Conservation (phyloP, 331 rosid genomes). For the Quercus tomentella region DNA sequence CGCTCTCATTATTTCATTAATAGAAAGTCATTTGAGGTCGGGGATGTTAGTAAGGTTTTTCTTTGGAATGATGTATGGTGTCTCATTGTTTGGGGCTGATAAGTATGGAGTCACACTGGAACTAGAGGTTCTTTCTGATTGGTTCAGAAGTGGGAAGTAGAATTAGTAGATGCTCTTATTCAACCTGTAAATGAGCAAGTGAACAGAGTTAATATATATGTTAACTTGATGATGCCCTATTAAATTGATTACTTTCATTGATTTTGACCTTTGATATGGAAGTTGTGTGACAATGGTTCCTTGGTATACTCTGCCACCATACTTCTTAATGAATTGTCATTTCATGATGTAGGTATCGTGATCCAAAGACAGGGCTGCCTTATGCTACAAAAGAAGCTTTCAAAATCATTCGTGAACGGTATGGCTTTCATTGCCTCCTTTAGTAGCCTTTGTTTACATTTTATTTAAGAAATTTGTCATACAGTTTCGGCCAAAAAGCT, state of each 20-base stretch:
- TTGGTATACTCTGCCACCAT: background rate
- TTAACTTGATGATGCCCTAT: background rate
- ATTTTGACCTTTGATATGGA: background rate
- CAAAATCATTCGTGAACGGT: constrained; percentile 74
- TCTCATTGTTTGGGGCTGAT: no score
- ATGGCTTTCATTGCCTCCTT: constrained; percentile 28
- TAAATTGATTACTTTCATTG: background rate
- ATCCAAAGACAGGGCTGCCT: constrained; percentile 85
- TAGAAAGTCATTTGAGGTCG: no score
- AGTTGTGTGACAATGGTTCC: constrained; percentile 1
- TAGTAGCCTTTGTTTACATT: background rate
- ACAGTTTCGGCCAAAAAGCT: background rate
- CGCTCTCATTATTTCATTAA: no score
- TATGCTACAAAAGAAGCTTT: constrained; percentile 94
- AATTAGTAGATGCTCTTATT: background rate
- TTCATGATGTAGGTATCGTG: constrained; percentile 71
- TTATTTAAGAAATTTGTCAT: background rate
- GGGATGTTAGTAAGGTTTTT: background rate
- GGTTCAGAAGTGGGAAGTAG: background rate
- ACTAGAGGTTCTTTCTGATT: background rate
- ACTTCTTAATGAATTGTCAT: constrained; percentile 7
- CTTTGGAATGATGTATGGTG: background rate
- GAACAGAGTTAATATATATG: background rate
- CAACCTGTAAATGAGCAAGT: background rate
- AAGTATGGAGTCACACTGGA: no score